phyloP scores from a whole-genome alignment of 1,284 basidiomycete species.

The Pterulicium gracile region DNA sequence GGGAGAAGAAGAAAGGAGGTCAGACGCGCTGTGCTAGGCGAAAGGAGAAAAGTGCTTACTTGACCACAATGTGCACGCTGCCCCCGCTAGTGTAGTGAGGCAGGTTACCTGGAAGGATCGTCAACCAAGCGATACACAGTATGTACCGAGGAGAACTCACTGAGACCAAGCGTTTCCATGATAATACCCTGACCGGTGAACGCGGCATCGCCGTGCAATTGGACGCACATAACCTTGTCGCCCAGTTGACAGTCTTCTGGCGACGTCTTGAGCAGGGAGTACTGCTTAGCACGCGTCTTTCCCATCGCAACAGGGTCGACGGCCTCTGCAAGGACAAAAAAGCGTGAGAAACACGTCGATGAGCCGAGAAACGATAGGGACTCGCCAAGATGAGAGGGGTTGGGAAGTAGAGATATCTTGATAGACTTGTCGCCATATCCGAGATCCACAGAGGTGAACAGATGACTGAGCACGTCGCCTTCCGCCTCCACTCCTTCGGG shows the following conservation, averaged over 20 bases:
- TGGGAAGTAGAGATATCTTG: slow-evolving; percentile 74
- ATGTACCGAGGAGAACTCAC: slow-evolving; percentile 31
- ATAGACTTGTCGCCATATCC: slow-evolving; percentile 45
- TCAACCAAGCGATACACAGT: background rate
- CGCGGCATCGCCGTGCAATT: slow-evolving; percentile 84
- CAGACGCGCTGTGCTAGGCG: slow-evolving; percentile 1
- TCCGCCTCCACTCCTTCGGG: slow-evolving; percentile 58
- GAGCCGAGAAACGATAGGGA: slow-evolving; percentile 1
- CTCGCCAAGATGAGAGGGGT: slow-evolving; percentile 78
- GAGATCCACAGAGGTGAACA: slow-evolving; percentile 38
- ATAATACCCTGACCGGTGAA: slow-evolving; percentile 85
- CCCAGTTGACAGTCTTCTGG: slow-evolving; percentile 67
- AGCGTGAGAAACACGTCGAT: slow-evolving; percentile 1
- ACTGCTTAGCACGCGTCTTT: slow-evolving; percentile 88
- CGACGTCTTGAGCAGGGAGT: slow-evolving; percentile 62
- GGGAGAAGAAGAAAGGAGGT: background rate
- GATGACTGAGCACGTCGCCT: slow-evolving; percentile 82
- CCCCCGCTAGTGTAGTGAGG: slow-evolving; percentile 88
- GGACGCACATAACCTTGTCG: slow-evolving; percentile 79
- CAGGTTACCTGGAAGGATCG: slow-evolving; percentile 46
- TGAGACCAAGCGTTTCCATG: slow-evolving; percentile 80
- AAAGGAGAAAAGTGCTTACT: slow-evolving; percentile 45
- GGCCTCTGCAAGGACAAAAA: slow-evolving; percentile 43
- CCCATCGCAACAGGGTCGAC: slow-evolving; percentile 80
- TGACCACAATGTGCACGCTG: slow-evolving; percentile 84